A percentile compares a stretch with the other conserved stretches of the same genome.
These are phyloP conservation scores for Stropharia rugosoannulata DNA, from an alignment of 768 basidiomycete species.

Conservation along the genomic window DNA sequence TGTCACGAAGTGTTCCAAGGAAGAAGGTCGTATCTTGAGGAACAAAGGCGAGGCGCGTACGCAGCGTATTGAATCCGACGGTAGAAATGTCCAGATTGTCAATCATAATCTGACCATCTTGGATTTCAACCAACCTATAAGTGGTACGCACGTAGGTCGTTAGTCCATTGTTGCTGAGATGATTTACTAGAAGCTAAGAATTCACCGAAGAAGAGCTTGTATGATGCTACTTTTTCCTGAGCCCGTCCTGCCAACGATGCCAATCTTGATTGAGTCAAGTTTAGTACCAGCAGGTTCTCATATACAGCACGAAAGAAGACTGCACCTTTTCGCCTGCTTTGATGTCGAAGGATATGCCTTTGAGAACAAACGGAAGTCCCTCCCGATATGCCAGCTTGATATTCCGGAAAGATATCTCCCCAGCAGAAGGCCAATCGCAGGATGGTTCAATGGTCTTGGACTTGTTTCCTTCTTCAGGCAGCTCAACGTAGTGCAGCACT, in stretches of 20 bases:
- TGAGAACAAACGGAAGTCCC: slow-evolving; percentile 64
- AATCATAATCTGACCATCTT: slow-evolving; percentile 54
- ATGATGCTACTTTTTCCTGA: slow-evolving; percentile 57
- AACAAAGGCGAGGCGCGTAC: slow-evolving; percentile 60
- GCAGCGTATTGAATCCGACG: slow-evolving; percentile 53
- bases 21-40: slow-evolving; percentile 63
- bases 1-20: slow-evolving; percentile 42
- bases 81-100: slow-evolving; percentile 50
- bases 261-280: slow-evolving; percentile 28
- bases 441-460: slow-evolving; percentile 40
- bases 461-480: slow-evolving; percentile 54
- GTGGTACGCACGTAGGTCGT: neutral
- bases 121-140: slow-evolving; percentile 57
- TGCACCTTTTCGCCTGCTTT: slow-evolving; percentile 63
- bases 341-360: slow-evolving; percentile 55
- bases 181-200: neutral
- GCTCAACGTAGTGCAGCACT: slow-evolving; percentile 63
- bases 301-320: neutral
- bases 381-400: slow-evolving; percentile 60
- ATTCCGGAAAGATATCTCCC: slow-evolving; percentile 53
- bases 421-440: slow-evolving; percentile 47
- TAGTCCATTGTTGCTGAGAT: too few relatives aligned
- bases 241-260: slow-evolving; percentile 48
- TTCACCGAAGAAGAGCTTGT: slow-evolving; percentile 55
- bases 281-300: neutral